A percentile compares a stretch with the other conserved stretches of the same genome.
phyloP scores from a whole-genome alignment of 106 monocot genomes.

The Posidonia australis region DNA sequence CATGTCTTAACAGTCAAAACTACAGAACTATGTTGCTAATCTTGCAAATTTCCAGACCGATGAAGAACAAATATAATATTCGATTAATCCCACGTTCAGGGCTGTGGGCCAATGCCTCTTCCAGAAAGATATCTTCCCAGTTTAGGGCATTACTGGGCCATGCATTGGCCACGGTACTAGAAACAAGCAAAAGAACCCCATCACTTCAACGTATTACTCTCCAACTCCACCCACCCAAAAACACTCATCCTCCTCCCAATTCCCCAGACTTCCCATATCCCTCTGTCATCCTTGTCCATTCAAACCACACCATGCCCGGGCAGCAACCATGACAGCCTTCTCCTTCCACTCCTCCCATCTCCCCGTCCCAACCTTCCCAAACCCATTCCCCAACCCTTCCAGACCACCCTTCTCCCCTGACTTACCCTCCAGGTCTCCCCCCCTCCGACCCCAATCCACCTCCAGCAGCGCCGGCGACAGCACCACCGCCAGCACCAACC shows the following conservation, averaged over 20 bases:
- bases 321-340: constrained; percentile 1
- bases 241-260: too few relatives aligned
- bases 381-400: background rate
- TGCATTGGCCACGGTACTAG: background rate
- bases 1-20: too few relatives aligned
- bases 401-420: background rate
- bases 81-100: too few relatives aligned
- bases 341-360: constrained; percentile 2
- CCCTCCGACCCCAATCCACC: background rate
- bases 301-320: background rate
- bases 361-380: background rate
- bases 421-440: background rate
- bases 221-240: background rate
- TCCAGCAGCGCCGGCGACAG: background rate
- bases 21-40: too few relatives aligned
- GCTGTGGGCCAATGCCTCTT: too few relatives aligned
- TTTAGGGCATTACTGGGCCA: background rate
- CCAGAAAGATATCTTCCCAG: background rate
- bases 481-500: background rate
- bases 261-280: background rate
- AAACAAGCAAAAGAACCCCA: background rate
- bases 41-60: too few relatives aligned
- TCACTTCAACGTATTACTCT: background rate
- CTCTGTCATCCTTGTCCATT: background rate
- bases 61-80: too few relatives aligned